phyloP scores from a whole-genome alignment of 495 filamentous ascomycete species.

The Trichoderma erinaceum region DNA sequence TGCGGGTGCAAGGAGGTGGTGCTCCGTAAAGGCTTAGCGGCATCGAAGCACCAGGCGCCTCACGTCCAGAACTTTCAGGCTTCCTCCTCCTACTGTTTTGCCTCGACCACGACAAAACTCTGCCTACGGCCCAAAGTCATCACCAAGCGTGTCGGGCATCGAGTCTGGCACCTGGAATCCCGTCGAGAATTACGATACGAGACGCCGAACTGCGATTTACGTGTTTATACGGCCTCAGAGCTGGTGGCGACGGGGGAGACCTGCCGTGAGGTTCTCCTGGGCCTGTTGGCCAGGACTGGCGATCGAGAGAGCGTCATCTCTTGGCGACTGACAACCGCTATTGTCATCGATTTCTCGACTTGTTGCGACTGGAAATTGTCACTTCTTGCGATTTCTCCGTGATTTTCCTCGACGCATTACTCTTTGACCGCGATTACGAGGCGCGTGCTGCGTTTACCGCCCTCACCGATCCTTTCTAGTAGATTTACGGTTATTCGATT shows the following conservation, averaged over 20 bases:
- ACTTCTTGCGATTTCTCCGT: background rate
- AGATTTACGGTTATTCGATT: background rate
- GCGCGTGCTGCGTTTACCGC: constrained; percentile 11
- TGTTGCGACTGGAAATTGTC: background rate
- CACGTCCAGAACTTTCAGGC: constrained; percentile 15
- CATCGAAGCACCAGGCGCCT: constrained; percentile 12
- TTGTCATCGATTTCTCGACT: constrained; percentile 5
- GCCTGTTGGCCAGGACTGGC: constrained; percentile 17
- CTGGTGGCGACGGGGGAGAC: constrained; percentile 18
- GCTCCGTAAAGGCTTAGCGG: constrained; percentile 4
- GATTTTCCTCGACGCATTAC: background rate
- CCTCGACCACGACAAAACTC: constrained; percentile 29
- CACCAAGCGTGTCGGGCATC: constrained; percentile 35
- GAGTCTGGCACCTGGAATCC: constrained; percentile 25
- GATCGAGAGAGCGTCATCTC: constrained; percentile 6
- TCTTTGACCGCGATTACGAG: constrained; percentile 1
- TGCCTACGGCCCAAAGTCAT: constrained; percentile 24
- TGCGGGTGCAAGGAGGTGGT: constrained; percentile 8
- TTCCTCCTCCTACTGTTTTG: constrained; percentile 21
- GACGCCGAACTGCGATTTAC: constrained; percentile 26
- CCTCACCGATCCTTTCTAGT: constrained; percentile 11
- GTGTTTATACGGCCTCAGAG: constrained; percentile 14
- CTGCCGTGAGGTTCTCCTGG: constrained; percentile 18
- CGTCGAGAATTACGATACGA: constrained; percentile 21
- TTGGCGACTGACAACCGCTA: background rate